Evolutionary conservation across 1,139 yeast species (phyloP), one percentile per base, ranked within the genome.

Genomic region (Saccharomyces pastorianus): DNA sequence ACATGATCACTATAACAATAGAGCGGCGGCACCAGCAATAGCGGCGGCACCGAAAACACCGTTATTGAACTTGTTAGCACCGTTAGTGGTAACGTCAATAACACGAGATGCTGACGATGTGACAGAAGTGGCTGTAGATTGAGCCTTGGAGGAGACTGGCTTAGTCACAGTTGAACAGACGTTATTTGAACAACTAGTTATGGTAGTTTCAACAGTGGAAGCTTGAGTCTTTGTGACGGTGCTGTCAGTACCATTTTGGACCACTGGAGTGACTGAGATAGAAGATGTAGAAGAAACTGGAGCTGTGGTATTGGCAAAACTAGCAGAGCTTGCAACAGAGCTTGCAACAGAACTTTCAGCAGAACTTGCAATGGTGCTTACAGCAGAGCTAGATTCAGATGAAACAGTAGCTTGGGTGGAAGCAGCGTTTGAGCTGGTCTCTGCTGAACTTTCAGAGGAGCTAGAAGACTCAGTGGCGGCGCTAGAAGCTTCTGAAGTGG

Each of bases 401-500:
- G 77, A 76, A 53, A 71, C 73, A 50, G 71, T 70, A 52, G 72
- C 73, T 64, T 74, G 75, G 54, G 70, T 61, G 29, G 55, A 34
- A 23, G 26, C n/a, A n/a, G 31, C 32, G 9, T 25, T 28, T 11
- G 48, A 46, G 28, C 9, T 55, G 11, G 52, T 29, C 42, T 57
- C 55, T 26, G 56, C 53, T 14, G 54, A 53, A 34, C 58, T 55
- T 44, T 25, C 27, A 34, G 52, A 6, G 23, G 55, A 6, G 26
- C 47, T 13, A 28, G 54, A 46, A 41, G 55, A 2, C 32, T 46
- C 9, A 42, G 27, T 48, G 47, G 41, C 17, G 11, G 23, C 5
- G 27, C n/a, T 20, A 26, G 28, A 34, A 44, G 32, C 26, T 28
- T 32, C 26, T 42, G 28, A 17, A 34, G 27, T 48, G 47, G 47